Evolutionary conservation across 441 rosid genomes (phyloP), one percentile per base, ranked within the genome.

Genomic region (Adansonia madagascariensis): DNA sequence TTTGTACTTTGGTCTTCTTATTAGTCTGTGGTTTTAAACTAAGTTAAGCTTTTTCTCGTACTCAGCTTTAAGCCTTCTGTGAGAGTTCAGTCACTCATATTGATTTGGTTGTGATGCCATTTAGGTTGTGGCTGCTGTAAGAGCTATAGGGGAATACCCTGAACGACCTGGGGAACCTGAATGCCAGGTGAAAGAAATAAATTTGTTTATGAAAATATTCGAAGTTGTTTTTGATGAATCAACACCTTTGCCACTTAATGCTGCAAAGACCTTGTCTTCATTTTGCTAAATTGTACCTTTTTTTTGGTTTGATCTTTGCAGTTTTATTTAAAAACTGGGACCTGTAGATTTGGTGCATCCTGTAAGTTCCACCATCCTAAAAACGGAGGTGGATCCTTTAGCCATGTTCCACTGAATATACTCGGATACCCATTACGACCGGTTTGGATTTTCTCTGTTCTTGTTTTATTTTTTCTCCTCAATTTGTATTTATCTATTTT

Each of bases 341-440:
- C 95, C 73, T 95, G 97, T 88, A 95, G 92, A 90, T 95, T 95
- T 83, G 98, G 99, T 76, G 98, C 98, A n/a, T 93, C 99, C 22
- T 95, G 99, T 90, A 95, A 95, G 88, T 95, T 92, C 85, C 84
- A 95, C 89, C 99, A 95, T 83, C 99, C 99, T 3, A 95, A 90
- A 85, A 91, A 90, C 68, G 89, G 88, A 73, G 93, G 83, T 75
- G 93, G 92, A 83, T 87, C 91, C 59, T 82, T 90, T 83, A 87
- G 87, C 85, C 88, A 91, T 55, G 87, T 87, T 82, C 85, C 93
- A 35, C 80, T 86, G 76, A 95, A 92, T 89, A 80, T 74, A 10
- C 81, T 77, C 82, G 99, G 98, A 84, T 93, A 87, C 89, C 99
- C 98, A 57, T 80, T 91, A 77, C 87, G 95, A 81, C 91, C 76